Percentiles rank a stretch among this genome's conserved stretches.
phyloP scores from a whole-genome alignment of 805 yeast genomes.

The Ogataea salicorniae region DNA sequence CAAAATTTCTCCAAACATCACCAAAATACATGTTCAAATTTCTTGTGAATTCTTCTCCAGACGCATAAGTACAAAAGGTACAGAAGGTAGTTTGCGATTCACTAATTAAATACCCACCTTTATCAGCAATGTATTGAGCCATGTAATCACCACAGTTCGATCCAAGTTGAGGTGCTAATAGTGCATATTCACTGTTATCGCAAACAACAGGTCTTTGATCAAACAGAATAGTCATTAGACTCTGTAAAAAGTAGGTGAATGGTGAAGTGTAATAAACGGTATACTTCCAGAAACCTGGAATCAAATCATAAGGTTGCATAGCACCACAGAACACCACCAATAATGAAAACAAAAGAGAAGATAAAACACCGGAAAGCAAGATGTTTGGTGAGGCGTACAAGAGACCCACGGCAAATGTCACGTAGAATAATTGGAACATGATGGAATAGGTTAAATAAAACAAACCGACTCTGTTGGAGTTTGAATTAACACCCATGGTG shows the following conservation, averaged over 20 bases:
- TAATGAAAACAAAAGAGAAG: constrained; percentile 33
- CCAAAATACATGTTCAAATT: constrained; percentile 11
- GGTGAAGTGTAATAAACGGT: constrained; percentile 41
- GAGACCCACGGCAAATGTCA: constrained; percentile 35
- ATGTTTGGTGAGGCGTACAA: constrained; percentile 40
- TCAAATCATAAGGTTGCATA: constrained; percentile 37
- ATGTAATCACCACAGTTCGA: constrained; percentile 46
- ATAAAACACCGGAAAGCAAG: constrained; percentile 37
- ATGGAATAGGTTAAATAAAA: constrained; percentile 32
- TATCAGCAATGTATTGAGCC: constrained; percentile 27
- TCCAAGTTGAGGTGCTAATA: constrained; percentile 40
- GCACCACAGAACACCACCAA: constrained; percentile 35
- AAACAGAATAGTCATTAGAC: constrained; percentile 36
- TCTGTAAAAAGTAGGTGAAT: constrained; percentile 42
- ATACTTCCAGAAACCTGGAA: constrained; percentile 47
- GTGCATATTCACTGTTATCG: constrained; percentile 31
- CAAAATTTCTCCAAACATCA: constrained; percentile 26
- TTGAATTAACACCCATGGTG: constrained; percentile 37
- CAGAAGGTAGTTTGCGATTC: constrained; percentile 19
- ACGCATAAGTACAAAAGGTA: constrained; percentile 19
- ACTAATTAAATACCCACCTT: constrained; percentile 44
- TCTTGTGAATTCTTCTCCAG: constrained; percentile 18
- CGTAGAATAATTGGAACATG: constrained; percentile 26
- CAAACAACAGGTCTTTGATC: constrained; percentile 36
- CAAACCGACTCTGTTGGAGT: constrained; percentile 32